These are phyloP conservation scores for Porogramme epimiltina DNA, from an alignment of 1,284 basidiomycete species.

Conservation along the genomic window DNA sequence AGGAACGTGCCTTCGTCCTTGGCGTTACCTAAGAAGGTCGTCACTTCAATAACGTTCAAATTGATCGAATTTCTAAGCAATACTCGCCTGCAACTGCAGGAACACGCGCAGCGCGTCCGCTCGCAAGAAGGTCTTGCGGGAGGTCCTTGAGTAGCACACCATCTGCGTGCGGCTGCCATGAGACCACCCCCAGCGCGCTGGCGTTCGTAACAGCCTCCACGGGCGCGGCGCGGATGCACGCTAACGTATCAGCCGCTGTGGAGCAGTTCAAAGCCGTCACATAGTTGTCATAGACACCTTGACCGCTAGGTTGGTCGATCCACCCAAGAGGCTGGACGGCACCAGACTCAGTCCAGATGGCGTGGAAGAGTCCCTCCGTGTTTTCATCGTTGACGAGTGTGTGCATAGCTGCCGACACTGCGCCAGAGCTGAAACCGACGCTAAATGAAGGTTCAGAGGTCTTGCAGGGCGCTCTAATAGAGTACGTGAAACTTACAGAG, in stretches of 20 bases:
- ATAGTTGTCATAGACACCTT: neutral
- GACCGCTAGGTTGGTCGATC: conserved; percentile 24
- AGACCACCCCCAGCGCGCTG: neutral
- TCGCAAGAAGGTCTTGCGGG: neutral
- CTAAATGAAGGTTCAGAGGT: neutral
- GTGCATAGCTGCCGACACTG: conserved; percentile 32
- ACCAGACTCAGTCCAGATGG: conserved; percentile 35
- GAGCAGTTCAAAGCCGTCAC: neutral
- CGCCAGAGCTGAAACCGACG: conserved; percentile 22
- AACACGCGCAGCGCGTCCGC: neutral
- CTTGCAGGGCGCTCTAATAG: no score
- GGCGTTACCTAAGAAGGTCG: conserved; percentile 22
- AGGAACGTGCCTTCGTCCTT: conserved; percentile 34
- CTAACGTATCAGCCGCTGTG: neutral
- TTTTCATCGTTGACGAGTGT: conserved; percentile 31
- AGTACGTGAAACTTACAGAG: no score
- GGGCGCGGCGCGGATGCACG: neutral
- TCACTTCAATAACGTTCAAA: neutral
- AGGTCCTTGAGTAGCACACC: neutral
- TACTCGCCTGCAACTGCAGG: neutral
- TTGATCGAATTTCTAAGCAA: no score
- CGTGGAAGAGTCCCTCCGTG: conserved; percentile 33
- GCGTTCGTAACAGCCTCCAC: neutral
- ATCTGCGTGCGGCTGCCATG: neutral
- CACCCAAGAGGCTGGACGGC: conserved; percentile 29